Conservation (phyloP, 331 rosid genomes). For the Rosa hybrid region DNA sequence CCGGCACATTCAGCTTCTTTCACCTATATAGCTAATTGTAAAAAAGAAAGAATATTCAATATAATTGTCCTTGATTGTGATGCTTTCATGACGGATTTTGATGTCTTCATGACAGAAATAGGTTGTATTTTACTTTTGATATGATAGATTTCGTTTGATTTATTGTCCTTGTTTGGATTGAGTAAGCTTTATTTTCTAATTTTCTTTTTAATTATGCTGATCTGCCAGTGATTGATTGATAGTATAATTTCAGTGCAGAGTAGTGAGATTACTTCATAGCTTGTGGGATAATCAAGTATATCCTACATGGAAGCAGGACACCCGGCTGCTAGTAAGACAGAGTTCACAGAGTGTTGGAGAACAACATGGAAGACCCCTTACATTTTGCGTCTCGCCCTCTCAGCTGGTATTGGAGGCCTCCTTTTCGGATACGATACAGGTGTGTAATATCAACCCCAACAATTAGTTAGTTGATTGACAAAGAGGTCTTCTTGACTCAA, state of each 20-base stretch:
- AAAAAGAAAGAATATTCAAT: background rate
- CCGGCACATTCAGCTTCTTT: background rate
- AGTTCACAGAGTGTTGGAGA: slow-evolving; percentile 52
- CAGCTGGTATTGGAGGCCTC: slow-evolving; percentile 81
- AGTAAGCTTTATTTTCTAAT: background rate
- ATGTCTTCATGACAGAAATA: background rate
- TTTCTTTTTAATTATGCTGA: background rate
- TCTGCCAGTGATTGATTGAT: background rate
- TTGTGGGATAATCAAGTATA: background rate
- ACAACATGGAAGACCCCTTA: slow-evolving; percentile 58
- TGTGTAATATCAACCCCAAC: background rate
- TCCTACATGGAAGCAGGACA: slow-evolving; percentile 59
- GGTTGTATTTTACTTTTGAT: background rate
- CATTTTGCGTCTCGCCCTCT: slow-evolving; percentile 67
- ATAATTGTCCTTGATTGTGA: background rate
- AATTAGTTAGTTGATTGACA: background rate
- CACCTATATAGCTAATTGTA: background rate
- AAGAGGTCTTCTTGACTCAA: background rate
- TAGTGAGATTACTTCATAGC: background rate
- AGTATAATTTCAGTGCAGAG: background rate
- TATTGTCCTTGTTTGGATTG: background rate
- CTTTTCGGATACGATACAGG: slow-evolving; percentile 81
- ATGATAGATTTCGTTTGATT: background rate
- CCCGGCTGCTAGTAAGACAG: slow-evolving; percentile 34
- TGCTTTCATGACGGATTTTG: background rate